These are phyloP conservation scores for Nothomitra cinnamomea DNA, from an alignment of 2,329 filamentous ascomycete genomes.

Conservation along the genomic window DNA sequence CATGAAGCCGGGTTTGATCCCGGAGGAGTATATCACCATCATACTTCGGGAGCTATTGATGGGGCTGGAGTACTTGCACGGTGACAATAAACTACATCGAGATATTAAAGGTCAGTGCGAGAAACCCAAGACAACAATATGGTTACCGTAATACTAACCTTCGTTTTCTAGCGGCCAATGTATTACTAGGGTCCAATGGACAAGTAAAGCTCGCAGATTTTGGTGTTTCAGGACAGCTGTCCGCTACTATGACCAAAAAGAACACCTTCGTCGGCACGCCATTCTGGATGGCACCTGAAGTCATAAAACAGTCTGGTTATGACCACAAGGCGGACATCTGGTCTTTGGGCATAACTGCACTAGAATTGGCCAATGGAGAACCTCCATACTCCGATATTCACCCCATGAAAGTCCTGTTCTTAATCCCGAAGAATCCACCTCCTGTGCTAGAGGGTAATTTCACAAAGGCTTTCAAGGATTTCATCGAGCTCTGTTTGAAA, in stretches of 20 bases:
- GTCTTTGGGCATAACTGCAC: slow-evolving; percentile 86
- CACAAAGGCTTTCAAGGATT: slow-evolving; percentile 69
- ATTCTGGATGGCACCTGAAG: slow-evolving; percentile 99
- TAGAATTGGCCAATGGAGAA: slow-evolving; percentile 81
- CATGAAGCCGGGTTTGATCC: slow-evolving; percentile 81
- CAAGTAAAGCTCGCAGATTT: slow-evolving; percentile 97
- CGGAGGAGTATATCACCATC: slow-evolving; percentile 93
- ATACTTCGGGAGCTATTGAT: slow-evolving; percentile 79
- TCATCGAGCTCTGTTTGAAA: slow-evolving; percentile 66
- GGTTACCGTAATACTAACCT: neutral
- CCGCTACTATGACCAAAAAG: slow-evolving; percentile 98
- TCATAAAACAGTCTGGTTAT: slow-evolving; percentile 96
- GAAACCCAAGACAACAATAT: neutral
- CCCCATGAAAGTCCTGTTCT: slow-evolving; percentile 93
- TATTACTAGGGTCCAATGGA: slow-evolving; percentile 73
- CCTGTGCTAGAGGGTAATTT: slow-evolving; percentile 69
- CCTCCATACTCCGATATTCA: slow-evolving; percentile 93
- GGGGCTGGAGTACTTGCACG: slow-evolving; percentile 82
- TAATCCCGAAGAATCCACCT: slow-evolving; percentile 88
- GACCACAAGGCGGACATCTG: slow-evolving; percentile 97
- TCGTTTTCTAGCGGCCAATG: slow-evolving; percentile 57
- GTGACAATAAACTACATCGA: slow-evolving; percentile 87
- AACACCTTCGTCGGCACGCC: slow-evolving; percentile 97
- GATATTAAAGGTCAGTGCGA: slow-evolving; percentile 72
- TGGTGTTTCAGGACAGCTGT: slow-evolving; percentile 87